Conservation (phyloP, 2,329 filamentous ascomycete genomes). For the Colletotrichum nymphaeae region DNA sequence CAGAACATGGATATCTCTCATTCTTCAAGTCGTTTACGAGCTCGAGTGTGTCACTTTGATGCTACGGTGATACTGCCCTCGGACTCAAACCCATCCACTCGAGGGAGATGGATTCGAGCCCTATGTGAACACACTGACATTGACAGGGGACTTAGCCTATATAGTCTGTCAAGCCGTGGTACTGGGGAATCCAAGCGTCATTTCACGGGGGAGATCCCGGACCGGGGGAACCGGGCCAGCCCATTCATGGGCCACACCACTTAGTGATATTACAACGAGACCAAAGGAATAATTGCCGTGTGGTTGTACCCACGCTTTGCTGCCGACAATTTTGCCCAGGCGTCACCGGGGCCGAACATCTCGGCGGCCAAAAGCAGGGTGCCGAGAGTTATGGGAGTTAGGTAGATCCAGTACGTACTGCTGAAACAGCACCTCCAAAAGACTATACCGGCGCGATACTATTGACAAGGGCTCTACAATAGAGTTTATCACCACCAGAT, state of each 20-base stretch:
- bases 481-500: slow-evolving; percentile 2
- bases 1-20: too few species aligned
- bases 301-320: not conserved
- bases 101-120: too few species aligned
- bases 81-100: not conserved
- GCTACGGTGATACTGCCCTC: not conserved
- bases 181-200: not conserved
- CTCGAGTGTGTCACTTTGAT: too few species aligned
- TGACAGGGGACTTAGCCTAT: not conserved
- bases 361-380: not conserved
- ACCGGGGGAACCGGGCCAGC: not conserved
- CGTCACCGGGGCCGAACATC: not conserved
- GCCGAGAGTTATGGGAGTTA: not conserved
- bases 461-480: slow-evolving; percentile 6
- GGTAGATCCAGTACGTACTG: not conserved
- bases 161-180: not conserved
- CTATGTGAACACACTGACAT: not conserved
- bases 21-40: too few species aligned
- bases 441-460: not conserved
- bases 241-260: not conserved
- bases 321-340: not conserved
- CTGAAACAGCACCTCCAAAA: slow-evolving; percentile 6
- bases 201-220: not conserved
- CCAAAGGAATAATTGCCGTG: not conserved
- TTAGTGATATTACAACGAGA: not conserved